These are phyloP conservation scores for Colletotrichum tamarilloi DNA, from an alignment of 2,329 filamentous ascomycete genomes.

Conservation along the genomic window DNA sequence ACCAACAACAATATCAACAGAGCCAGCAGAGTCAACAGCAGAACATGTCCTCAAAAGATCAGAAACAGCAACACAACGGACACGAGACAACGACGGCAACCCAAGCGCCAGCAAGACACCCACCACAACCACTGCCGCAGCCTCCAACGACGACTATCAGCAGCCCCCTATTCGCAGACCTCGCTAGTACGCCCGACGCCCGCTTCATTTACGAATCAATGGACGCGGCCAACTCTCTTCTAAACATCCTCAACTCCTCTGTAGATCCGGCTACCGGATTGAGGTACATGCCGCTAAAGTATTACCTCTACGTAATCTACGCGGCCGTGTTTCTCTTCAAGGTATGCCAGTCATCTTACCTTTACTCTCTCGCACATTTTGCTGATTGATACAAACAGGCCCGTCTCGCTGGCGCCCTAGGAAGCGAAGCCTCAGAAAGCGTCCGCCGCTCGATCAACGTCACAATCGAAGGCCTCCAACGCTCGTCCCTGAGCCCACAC, in stretches of 20 bases:
- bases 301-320: conserved; percentile 72
- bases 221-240: conserved; percentile 70
- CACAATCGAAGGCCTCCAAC: conserved; percentile 69
- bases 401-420: conserved; percentile 68
- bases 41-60: conserved; percentile 38
- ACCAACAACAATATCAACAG: not conserved
- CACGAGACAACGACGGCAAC: conserved; percentile 44
- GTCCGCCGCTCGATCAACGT: conserved; percentile 68
- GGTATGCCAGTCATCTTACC: conserved; percentile 43
- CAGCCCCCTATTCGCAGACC: conserved; percentile 55
- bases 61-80: conserved; percentile 46
- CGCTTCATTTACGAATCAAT: conserved; percentile 75
- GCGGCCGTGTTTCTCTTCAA: conserved; percentile 75
- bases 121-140: too few relatives aligned
- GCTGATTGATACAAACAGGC: conserved; percentile 47
- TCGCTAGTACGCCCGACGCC: conserved; percentile 70
- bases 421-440: conserved; percentile 62
- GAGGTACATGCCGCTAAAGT: conserved; percentile 72
- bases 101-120: not conserved
- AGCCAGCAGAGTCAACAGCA: not conserved
- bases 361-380: not conserved
- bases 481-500: conserved; percentile 66
- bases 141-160: not conserved
- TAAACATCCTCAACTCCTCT: conserved; percentile 69
- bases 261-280: conserved; percentile 69